Percentiles rank a stretch among this genome's conserved stretches.
phyloP scores from a whole-genome alignment of 495 filamentous ascomycete species.

The Lasiosphaeris hirsuta region DNA sequence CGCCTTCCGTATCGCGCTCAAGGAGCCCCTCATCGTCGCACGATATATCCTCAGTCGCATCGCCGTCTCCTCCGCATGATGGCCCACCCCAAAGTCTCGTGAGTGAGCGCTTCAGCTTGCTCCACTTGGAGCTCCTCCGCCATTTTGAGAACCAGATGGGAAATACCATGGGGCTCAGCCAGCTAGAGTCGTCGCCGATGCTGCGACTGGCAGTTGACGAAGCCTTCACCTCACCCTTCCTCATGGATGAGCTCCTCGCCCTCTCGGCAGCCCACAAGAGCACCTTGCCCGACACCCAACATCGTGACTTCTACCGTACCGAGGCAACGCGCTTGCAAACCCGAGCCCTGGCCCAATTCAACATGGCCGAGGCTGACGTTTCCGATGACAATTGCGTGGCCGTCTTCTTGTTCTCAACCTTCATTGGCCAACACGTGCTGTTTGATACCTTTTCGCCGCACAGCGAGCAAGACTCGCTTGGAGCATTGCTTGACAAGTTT shows the following conservation, averaged over 20 bases:
- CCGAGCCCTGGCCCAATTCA: conserved; percentile 38
- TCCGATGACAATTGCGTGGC: conserved; percentile 37
- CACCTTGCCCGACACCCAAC: conserved; percentile 14
- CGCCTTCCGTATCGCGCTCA: neutral
- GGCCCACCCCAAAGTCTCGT: neutral
- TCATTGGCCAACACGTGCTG: conserved; percentile 43
- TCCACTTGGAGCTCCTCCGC: conserved; percentile 30
- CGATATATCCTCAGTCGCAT: neutral
- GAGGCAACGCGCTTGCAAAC: conserved; percentile 42
- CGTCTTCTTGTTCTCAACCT: conserved; percentile 43
- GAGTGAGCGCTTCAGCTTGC: conserved; percentile 20
- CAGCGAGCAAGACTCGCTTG: neutral
- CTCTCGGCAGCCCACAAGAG: conserved; percentile 43
- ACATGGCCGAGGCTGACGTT: conserved; percentile 19
- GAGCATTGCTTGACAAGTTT: conserved; percentile 31
- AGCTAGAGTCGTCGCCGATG: neutral
- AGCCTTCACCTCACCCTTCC: conserved; percentile 35
- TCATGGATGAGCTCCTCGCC: conserved; percentile 45
- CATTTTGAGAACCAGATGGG: conserved; percentile 15
- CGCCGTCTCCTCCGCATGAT: neutral
- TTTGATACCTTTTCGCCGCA: conserved; percentile 32
- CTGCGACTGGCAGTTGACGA: conserved; percentile 12
- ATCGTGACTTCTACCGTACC: conserved; percentile 26
- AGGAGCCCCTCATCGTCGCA: neutral
- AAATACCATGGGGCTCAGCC: neutral